Conservation (phyloP, 2,329 filamentous ascomycete genomes). For the Colletotrichum falcatum region DNA sequence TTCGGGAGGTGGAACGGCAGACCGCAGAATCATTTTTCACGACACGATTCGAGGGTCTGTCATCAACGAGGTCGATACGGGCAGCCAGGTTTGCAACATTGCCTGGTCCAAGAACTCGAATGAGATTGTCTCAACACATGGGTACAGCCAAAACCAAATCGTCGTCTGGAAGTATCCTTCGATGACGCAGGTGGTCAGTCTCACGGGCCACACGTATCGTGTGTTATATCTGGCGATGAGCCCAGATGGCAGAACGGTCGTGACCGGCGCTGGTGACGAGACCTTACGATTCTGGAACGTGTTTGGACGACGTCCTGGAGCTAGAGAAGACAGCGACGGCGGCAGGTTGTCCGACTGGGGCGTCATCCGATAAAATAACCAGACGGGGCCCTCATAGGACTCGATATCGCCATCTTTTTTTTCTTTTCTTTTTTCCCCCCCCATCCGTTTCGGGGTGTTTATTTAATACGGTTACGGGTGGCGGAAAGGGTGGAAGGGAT, state of each 20-base stretch:
- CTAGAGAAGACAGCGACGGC: slow-evolving; percentile 75
- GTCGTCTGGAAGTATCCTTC: slow-evolving; percentile 99
- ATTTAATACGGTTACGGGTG: slow-evolving; percentile 3
- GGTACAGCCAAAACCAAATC: slow-evolving; percentile 98
- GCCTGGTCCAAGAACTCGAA: slow-evolving; percentile 98
- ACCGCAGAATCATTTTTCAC: slow-evolving; percentile 97
- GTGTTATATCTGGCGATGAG: slow-evolving; percentile 98
- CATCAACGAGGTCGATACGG: slow-evolving; percentile 92
- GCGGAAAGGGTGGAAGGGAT: slow-evolving; percentile 1
- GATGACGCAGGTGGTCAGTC: slow-evolving; percentile 95
- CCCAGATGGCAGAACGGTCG: slow-evolving; percentile 91
- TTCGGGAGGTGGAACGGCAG: slow-evolving; percentile 94
- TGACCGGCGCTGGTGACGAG: slow-evolving; percentile 96
- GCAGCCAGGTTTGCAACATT: slow-evolving; percentile 98
- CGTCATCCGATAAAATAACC: slow-evolving; percentile 73
- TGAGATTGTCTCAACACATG: slow-evolving; percentile 96
- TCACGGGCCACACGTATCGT: slow-evolving; percentile 96
- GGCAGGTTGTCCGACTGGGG: slow-evolving; percentile 82
- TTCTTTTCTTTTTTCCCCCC: too few species aligned
- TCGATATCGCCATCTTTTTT: slow-evolving; percentile 17
- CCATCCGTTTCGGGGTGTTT: slow-evolving; percentile 2
- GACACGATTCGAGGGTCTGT: slow-evolving; percentile 87
- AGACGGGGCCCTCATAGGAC: neutral
- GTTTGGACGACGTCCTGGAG: slow-evolving; percentile 84
- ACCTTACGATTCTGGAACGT: slow-evolving; percentile 97